A percentile compares a stretch with the other conserved stretches of the same genome.
phyloP scores from a whole-genome alignment of 2,329 filamentous ascomycete species.

The Arthrobotrys entomopaga region DNA sequence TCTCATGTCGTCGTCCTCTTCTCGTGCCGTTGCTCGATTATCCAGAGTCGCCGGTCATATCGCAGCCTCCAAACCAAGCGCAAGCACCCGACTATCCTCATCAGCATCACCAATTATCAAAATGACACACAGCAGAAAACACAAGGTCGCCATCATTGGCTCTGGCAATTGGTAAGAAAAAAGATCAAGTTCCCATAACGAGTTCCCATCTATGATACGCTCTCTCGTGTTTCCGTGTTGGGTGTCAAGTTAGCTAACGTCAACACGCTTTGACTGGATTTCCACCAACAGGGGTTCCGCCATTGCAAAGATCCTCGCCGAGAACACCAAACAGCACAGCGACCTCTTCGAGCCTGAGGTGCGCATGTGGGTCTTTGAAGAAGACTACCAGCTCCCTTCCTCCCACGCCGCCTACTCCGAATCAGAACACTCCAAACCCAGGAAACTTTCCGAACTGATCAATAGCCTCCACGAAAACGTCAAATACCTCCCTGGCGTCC shows the following conservation, averaged over 20 bases:
- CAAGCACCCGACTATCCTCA: slow-evolving; percentile 3
- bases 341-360: slow-evolving; percentile 87
- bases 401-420: slow-evolving; percentile 78
- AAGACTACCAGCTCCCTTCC: slow-evolving; percentile 79
- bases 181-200: neutral
- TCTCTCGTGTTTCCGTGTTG: neutral
- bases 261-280: slow-evolving; percentile 37
- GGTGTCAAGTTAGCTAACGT: slow-evolving; percentile 24
- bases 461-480: slow-evolving; percentile 94
- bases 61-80: slow-evolving; percentile 9
- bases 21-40: slow-evolving; percentile 40
- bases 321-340: slow-evolving; percentile 82
- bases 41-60: slow-evolving; percentile 47
- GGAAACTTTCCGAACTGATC: slow-evolving; percentile 91
- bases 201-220: slow-evolving; percentile 1
- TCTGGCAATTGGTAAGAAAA: slow-evolving; percentile 88
- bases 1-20: slow-evolving; percentile 45
- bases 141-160: slow-evolving; percentile 93
- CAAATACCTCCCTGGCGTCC: slow-evolving; percentile 94
- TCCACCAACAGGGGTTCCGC: slow-evolving; percentile 91
- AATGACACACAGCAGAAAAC: slow-evolving; percentile 67
- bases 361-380: slow-evolving; percentile 99
- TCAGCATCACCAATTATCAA: slow-evolving; percentile 16
- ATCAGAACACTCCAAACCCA: slow-evolving; percentile 70
- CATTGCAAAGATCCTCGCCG: slow-evolving; percentile 94